These are phyloP conservation scores for Gelatoporia subvermispora DNA, from an alignment of 768 basidiomycete species.

Conservation along the genomic window DNA sequence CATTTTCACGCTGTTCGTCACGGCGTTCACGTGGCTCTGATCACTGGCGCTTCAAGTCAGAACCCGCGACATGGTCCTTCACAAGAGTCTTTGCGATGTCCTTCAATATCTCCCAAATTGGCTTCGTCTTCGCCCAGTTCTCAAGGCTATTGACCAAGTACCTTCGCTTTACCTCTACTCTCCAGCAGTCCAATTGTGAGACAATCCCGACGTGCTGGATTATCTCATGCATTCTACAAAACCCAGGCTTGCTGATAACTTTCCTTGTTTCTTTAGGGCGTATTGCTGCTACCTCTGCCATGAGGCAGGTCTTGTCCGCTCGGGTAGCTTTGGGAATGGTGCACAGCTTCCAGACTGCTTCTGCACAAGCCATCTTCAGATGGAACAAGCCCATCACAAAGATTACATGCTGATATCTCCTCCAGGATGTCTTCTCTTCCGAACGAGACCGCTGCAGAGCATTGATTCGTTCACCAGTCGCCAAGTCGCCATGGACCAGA, in stretches of 20 bases:
- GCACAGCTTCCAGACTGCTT: constrained; percentile 13
- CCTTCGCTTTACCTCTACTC: constrained; percentile 13
- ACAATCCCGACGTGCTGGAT: constrained; percentile 18
- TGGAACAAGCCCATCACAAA: constrained; percentile 32
- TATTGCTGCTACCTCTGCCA: constrained; percentile 10
- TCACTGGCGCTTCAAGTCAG: constrained; percentile 1
- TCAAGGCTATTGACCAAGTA: constrained; percentile 16
- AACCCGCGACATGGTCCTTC: constrained; percentile 13
- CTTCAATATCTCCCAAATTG: constrained; percentile 21
- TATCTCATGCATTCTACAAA: constrained; percentile 26
- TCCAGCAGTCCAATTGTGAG: constrained; percentile 23
- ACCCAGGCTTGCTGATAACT: constrained; percentile 21
- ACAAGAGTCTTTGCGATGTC: constrained; percentile 12
- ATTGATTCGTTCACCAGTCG: constrained; percentile 10
- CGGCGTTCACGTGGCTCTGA: constrained; percentile 2
- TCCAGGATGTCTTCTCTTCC: constrained; percentile 26
- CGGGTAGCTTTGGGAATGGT: constrained; percentile 2
- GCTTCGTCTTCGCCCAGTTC: constrained; percentile 26
- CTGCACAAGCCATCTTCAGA: constrained; percentile 28
- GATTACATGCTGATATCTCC: constrained; percentile 27
- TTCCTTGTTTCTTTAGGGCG: constrained; percentile 23
- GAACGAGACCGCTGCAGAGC: constrained; percentile 8
- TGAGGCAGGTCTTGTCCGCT: constrained; percentile 10
- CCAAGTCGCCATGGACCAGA: constrained; percentile 17
- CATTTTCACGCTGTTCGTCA: constrained; percentile 33